Evolutionary conservation across 2,329 filamentous ascomycete species (phyloP).

Genomic region (Phialophora expanda): DNA sequence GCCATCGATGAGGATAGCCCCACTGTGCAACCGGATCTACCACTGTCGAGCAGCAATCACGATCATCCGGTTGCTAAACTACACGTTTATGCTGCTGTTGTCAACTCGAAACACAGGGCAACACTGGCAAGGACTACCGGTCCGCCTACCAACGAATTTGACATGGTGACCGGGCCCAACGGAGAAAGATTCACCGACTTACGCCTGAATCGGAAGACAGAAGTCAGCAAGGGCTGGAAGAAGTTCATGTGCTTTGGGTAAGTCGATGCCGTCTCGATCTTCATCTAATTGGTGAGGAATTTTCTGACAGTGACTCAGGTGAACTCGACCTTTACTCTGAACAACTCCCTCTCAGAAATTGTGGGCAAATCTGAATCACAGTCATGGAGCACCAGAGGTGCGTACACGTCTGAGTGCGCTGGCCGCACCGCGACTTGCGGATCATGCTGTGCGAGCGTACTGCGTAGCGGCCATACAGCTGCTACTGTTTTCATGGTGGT

Average conservation of each 20-base stretch:
- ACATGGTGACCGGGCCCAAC: constrained; percentile 26
- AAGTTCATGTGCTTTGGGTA: constrained; percentile 30
- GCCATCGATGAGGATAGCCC: constrained; percentile 34
- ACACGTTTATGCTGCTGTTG: constrained; percentile 29
- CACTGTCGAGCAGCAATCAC: constrained; percentile 20
- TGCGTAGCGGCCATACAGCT: background rate
- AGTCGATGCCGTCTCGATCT: background rate
- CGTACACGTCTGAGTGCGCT: background rate
- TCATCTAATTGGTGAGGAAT: background rate
- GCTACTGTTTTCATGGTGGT: background rate
- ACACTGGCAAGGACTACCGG: constrained; percentile 14
- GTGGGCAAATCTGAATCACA: background rate
- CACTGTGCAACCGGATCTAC: constrained; percentile 28
- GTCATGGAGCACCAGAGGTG: background rate
- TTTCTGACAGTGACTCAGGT: constrained; percentile 3
- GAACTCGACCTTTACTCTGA: background rate
- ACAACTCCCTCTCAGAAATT: background rate
- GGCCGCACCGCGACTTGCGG: background rate
- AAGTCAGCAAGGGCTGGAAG: constrained; percentile 22
- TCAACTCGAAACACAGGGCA: constrained; percentile 22
- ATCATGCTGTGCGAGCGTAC: background rate
- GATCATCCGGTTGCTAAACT: constrained; percentile 28
- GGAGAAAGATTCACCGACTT: constrained; percentile 33
- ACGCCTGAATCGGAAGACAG: constrained; percentile 29
- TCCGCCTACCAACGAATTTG: constrained; percentile 25